Evolutionary conservation across 2,329 filamentous ascomycete species (phyloP).

Genomic region (Pyrenochaeta sp.): DNA sequence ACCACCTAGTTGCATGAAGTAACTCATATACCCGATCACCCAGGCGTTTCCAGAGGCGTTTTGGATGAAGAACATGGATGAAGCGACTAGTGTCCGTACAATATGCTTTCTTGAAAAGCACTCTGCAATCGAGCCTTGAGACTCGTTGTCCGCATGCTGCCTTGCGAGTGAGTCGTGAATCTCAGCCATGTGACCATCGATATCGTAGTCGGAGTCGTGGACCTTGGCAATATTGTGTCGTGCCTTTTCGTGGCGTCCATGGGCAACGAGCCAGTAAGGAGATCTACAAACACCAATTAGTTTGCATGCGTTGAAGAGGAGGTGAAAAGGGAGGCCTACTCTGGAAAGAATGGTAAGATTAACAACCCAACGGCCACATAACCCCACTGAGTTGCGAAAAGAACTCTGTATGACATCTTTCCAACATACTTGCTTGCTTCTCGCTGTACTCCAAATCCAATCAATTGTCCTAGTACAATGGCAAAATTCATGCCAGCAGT

Average conservation of each 20-base stretch:
- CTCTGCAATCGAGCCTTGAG: constrained; percentile 23
- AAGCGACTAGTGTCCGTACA: constrained; percentile 31
- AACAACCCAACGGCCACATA: constrained; percentile 33
- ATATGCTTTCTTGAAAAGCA: constrained; percentile 26
- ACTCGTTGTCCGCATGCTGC: constrained; percentile 26
- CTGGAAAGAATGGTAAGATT: constrained; percentile 43
- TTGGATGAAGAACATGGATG: constrained; percentile 40
- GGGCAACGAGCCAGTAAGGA: constrained; percentile 45
- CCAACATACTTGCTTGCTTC: constrained; percentile 32
- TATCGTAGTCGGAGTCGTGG: constrained; percentile 34
- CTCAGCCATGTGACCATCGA: constrained; percentile 42
- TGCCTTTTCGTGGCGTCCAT: constrained; percentile 38
- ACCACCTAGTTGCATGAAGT: constrained; percentile 41
- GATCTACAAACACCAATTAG: constrained; percentile 7
- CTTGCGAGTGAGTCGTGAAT: constrained; percentile 34
- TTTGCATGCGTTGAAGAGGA: too few species aligned
- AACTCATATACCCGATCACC: constrained; percentile 38
- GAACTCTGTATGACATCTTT: constrained; percentile 26
- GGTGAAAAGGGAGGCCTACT: too few species aligned
- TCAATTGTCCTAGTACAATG: constrained; percentile 24
- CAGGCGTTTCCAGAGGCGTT: constrained; percentile 38
- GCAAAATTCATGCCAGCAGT: constrained; percentile 24
- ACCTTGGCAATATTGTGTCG: constrained; percentile 39
- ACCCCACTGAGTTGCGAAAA: constrained; percentile 46
- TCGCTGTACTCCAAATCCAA: constrained; percentile 20